phyloP scores from a whole-genome alignment of 441 rosid species.

The Hura crepitans region DNA sequence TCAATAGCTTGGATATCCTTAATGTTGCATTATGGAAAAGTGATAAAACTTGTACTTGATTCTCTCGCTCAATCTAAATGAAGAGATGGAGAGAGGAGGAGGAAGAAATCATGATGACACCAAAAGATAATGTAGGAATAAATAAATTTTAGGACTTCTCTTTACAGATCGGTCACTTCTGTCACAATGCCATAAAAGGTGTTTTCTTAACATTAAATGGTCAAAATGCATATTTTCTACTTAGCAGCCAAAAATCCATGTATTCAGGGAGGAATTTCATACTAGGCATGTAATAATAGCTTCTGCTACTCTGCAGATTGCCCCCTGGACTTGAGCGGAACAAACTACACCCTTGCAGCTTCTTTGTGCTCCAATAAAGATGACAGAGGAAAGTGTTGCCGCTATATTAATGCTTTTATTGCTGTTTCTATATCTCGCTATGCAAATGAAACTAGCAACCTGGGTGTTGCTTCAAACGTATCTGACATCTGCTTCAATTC shows the following conservation, averaged over 20 bases:
- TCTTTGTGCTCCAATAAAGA: constrained; percentile 63
- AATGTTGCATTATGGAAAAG: neutral
- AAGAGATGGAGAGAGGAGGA: too few species aligned
- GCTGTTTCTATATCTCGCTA: constrained; percentile 71
- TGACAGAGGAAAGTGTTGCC: constrained; percentile 83
- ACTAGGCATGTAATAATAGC: constrained; percentile 11
- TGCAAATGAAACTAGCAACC: constrained; percentile 63
- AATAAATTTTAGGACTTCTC: neutral
- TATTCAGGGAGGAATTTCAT: neutral
- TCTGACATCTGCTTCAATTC: constrained; percentile 52
- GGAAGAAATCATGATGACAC: neutral
- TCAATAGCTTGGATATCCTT: neutral
- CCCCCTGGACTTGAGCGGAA: constrained; percentile 67
- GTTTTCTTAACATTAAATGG: neutral
- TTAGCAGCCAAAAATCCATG: neutral
- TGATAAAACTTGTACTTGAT: neutral
- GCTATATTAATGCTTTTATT: constrained; percentile 79
- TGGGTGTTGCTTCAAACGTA: constrained; percentile 58
- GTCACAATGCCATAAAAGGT: neutral
- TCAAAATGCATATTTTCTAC: neutral
- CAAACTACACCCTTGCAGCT: constrained; percentile 73
- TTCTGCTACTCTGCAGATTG: constrained; percentile 52
- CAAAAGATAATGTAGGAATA: neutral
- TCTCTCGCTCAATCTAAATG: too few species aligned
- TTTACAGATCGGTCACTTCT: neutral